phyloP scores from a whole-genome alignment of 768 basidiomycete genomes.

The Suillus spraguei region DNA sequence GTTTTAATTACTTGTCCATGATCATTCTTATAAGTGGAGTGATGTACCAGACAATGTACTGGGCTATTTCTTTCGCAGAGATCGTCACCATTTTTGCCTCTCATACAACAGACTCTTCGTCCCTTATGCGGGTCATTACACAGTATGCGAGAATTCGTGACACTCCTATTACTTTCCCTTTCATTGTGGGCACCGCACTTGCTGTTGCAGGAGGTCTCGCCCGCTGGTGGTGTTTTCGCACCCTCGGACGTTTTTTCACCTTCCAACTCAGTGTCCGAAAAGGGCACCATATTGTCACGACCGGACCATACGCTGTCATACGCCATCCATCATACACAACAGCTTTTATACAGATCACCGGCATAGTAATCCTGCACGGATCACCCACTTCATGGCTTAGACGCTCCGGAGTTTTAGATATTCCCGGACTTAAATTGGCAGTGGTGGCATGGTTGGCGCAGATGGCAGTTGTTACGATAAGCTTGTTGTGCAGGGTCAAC shows the following conservation, averaged over 20 bases:
- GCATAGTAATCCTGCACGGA: conserved; percentile 10
- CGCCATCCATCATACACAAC: conserved; percentile 48
- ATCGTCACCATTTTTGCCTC: background rate
- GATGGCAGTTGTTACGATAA: background rate
- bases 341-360: conserved; percentile 13
- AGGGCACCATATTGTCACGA: conserved; percentile 42
- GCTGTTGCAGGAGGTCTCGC: conserved; percentile 26
- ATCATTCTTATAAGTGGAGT: background rate
- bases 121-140: background rate
- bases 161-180: conserved; percentile 9
- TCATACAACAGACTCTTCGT: background rate
- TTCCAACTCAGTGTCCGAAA: conserved; percentile 45
- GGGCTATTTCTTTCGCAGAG: conserved; percentile 2
- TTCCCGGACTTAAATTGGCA: background rate
- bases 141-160: background rate
- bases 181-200: conserved; percentile 26
- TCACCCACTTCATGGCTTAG: conserved; percentile 14
- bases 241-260: conserved; percentile 43
- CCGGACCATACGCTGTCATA: conserved; percentile 45
- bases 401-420: background rate
- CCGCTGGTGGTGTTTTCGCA: conserved; percentile 31
- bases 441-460: background rate
- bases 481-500: background rate
- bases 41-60: background rate
- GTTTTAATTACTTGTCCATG: background rate